phyloP scores from a whole-genome alignment of 495 filamentous ascomycete genomes.

The Penicillium ochrochloron region DNA sequence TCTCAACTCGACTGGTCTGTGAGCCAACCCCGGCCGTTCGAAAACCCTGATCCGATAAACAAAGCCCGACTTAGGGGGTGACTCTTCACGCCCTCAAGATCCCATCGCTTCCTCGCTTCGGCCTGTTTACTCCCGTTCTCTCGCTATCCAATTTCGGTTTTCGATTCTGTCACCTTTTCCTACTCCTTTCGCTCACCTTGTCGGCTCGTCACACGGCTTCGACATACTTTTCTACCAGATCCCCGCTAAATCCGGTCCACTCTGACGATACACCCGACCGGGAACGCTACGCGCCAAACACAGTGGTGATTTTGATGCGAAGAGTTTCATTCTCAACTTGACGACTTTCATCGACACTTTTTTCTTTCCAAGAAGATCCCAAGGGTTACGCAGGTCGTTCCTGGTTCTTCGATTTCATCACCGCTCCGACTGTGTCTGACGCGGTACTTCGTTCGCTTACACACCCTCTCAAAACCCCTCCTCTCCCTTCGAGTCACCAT shows the following conservation, averaged over 20 bases:
- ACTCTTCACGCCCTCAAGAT: constrained; percentile 8
- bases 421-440: constrained; percentile 33
- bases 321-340: not conserved
- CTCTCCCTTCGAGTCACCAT: constrained; percentile 31
- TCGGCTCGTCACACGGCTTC: constrained; percentile 1
- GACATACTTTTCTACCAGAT: constrained; percentile 1
- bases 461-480: constrained; percentile 2
- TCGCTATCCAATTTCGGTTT: not conserved
- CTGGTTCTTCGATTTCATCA: constrained; percentile 37
- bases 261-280: not conserved
- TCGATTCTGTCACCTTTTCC: not conserved
- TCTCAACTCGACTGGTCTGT: constrained; percentile 17
- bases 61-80: constrained; percentile 19
- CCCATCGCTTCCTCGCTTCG: not conserved
- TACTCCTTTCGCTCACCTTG: constrained; percentile 13
- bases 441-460: constrained; percentile 21
- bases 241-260: not conserved
- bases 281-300: constrained; percentile 3
- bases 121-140: not conserved
- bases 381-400: constrained; percentile 56
- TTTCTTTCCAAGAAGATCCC: constrained; percentile 24
- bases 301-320: not conserved
- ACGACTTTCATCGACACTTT: constrained; percentile 16
- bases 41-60: constrained; percentile 13
- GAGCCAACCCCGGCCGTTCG: not conserved